These are phyloP conservation scores for Tolypocladium guangdongense DNA, from an alignment of 2,329 filamentous ascomycete species.

Conservation along the genomic window DNA sequence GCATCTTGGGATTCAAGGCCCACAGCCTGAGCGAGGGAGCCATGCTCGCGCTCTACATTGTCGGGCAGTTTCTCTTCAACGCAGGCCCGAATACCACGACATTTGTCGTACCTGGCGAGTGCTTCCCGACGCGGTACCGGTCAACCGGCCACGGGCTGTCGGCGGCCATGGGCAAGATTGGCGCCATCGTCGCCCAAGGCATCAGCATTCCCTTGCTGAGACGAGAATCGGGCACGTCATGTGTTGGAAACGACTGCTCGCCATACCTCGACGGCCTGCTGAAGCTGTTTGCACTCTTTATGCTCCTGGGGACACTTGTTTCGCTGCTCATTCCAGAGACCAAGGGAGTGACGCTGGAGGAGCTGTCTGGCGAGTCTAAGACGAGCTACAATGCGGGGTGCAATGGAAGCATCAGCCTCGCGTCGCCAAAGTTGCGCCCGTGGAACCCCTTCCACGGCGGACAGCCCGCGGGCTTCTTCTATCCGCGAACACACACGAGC, in stretches of 20 bases:
- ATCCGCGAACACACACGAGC: conserved; percentile 23
- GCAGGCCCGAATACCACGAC: conserved; percentile 56
- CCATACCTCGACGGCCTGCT: conserved; percentile 63
- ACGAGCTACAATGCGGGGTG: conserved; percentile 45
- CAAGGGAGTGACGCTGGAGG: conserved; percentile 62
- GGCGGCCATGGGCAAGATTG: conserved; percentile 56
- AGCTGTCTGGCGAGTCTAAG: conserved; percentile 54
- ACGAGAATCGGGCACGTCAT: conserved; percentile 39
- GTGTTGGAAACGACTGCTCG: conserved; percentile 35
- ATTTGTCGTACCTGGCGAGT: conserved; percentile 54
- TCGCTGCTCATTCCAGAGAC: conserved; percentile 69
- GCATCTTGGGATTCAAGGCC: conserved; percentile 50
- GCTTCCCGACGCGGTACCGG: conserved; percentile 52
- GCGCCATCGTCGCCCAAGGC: conserved; percentile 55
- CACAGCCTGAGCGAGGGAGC: conserved; percentile 33
- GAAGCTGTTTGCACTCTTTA: conserved; percentile 70
- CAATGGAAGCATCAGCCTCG: conserved; percentile 35
- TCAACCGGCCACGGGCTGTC: conserved; percentile 54
- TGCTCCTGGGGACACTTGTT: conserved; percentile 59
- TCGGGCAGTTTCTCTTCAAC: conserved; percentile 58
- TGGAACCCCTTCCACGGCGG: conserved; percentile 41
- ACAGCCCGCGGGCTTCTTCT: conserved; percentile 38
- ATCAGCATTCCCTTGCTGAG: conserved; percentile 53
- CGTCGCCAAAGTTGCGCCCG: conserved; percentile 17
- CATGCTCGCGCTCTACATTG: conserved; percentile 50